Percentiles rank a stretch among this genome's conserved stretches.
phyloP scores from a whole-genome alignment of 768 basidiomycete genomes.

The Tulasnella sp. region DNA sequence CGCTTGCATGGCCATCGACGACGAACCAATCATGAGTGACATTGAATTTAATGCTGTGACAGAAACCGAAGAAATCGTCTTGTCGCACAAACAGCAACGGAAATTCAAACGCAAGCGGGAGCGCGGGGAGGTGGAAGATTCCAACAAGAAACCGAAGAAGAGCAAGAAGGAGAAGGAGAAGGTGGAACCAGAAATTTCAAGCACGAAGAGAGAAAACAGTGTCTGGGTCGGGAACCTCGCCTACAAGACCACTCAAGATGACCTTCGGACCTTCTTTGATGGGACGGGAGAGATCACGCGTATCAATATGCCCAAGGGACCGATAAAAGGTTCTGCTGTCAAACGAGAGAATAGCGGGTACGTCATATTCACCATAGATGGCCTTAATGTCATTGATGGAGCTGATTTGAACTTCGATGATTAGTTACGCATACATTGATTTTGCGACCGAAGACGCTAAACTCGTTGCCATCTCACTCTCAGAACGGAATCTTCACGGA shows the following conservation, averaged over 20 bases:
- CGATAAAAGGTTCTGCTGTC: neutral
- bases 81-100: conserved; percentile 67
- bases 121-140: too few species aligned
- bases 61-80: conserved; percentile 30
- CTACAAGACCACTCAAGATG: conserved; percentile 72
- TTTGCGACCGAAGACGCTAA: conserved; percentile 73
- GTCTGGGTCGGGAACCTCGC: conserved; percentile 94
- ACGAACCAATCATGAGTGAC: too few species aligned
- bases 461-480: conserved; percentile 58
- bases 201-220: conserved; percentile 60
- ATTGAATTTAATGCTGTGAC: too few species aligned
- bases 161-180: conserved; percentile 28
- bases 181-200: neutral
- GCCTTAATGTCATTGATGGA: neutral
- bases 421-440: conserved; percentile 95
- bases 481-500: conserved; percentile 74
- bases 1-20: too few species aligned
- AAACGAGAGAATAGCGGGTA: conserved; percentile 33
- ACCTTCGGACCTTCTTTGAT: conserved; percentile 60
- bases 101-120: conserved; percentile 20
- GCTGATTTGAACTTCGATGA: neutral
- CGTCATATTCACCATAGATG: conserved; percentile 23
- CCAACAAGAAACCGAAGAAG: conserved; percentile 4
- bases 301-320: conserved; percentile 62
- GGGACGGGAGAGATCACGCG: conserved; percentile 64